A percentile compares a stretch with the other conserved stretches of the same genome.
These are phyloP conservation scores for Microcyclosporella mali DNA, from an alignment of 2,329 filamentous ascomycete species.

Conservation along the genomic window DNA sequence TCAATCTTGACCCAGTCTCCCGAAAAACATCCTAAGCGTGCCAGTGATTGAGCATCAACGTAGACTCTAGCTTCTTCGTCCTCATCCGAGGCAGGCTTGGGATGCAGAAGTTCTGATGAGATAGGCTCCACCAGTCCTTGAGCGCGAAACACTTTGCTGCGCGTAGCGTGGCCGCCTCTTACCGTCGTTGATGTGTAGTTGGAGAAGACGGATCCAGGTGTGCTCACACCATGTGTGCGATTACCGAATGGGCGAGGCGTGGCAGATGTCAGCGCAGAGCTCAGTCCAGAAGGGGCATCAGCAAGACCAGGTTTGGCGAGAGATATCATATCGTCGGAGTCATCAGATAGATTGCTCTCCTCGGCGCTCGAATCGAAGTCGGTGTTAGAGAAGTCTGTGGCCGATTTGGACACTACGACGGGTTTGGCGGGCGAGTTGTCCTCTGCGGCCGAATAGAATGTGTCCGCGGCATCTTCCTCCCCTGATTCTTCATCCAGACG, in stretches of 20 bases:
- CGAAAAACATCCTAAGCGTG: constrained; percentile 91
- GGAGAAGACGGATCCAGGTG: constrained; percentile 83
- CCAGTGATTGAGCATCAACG: constrained; percentile 78
- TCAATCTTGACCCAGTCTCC: constrained; percentile 94
- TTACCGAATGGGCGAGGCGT: constrained; percentile 71
- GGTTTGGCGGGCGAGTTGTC: constrained; percentile 48
- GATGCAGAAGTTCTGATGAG: constrained; percentile 72
- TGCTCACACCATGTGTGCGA: constrained; percentile 67
- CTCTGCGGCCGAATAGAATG: constrained; percentile 88
- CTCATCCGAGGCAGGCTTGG: constrained; percentile 75
- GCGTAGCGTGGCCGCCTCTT: constrained; percentile 59
- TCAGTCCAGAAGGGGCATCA: constrained; percentile 68
- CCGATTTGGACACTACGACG: constrained; percentile 32
- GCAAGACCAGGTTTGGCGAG: constrained; percentile 72
- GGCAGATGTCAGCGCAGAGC: constrained; percentile 72
- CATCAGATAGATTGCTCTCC: constrained; percentile 78
- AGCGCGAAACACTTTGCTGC: constrained; percentile 76
- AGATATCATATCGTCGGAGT: constrained; percentile 91
- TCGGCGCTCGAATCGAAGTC: constrained; percentile 58
- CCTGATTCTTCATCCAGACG: constrained; percentile 29
- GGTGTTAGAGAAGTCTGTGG: constrained; percentile 38
- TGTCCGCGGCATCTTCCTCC: constrained; percentile 68
- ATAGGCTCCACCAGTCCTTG: constrained; percentile 69
- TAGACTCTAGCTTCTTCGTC: constrained; percentile 82
- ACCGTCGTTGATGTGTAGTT: constrained; percentile 80